Evolutionary conservation across 768 basidiomycete species (phyloP), one percentile per base, ranked within the genome.

Genomic region (Rhodotorula graminis): DNA sequence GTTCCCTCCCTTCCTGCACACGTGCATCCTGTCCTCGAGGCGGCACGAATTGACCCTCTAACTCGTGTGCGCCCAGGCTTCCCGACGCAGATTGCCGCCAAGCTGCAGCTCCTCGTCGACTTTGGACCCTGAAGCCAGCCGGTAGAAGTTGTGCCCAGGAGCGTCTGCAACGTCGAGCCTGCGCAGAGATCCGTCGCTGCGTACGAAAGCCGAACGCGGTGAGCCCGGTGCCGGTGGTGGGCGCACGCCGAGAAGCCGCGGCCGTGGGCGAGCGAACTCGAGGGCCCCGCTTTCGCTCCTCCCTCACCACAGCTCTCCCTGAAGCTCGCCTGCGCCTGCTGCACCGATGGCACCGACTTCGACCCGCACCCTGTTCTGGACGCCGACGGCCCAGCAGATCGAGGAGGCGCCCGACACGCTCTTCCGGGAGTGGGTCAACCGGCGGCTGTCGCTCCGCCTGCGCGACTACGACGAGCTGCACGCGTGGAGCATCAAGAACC

Each of bases 361-460:
- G 2, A 47, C 33, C 3, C 74, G 74, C 31, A 72, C 74, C 0
- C 52, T 75, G 12, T 77, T 75, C 68, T 69, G 56, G 50, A 29
- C 29, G 8, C 75, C 75, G 1, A 58, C 64, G 7, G 61, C 70
- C 11, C n/a, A 63, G 42, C 49, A 71, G 27, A 46, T 62, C 1
- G 62, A 68, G 1, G 49, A 46, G 0, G 55, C 75, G 1, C 60
- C 64, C 47, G 69, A 74, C 47, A 63, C 72, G 16, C 18, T 29
- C 40, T 77, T 78, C 60, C 71, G 76, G 2, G 49, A 31, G 16
- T 77, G 27, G 37, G 37, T 78, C n/a, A 78, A 78, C 50, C 21
- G 33, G 12, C 52, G 60, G 25, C 61, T 71, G 47, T 33, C n/a
- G 0, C 55, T 70, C 46, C 19, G 67, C 11, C 49, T 78, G 21